phyloP scores from a whole-genome alignment of 1,284 basidiomycete species.

The Ceratobasidium theobromae region DNA sequence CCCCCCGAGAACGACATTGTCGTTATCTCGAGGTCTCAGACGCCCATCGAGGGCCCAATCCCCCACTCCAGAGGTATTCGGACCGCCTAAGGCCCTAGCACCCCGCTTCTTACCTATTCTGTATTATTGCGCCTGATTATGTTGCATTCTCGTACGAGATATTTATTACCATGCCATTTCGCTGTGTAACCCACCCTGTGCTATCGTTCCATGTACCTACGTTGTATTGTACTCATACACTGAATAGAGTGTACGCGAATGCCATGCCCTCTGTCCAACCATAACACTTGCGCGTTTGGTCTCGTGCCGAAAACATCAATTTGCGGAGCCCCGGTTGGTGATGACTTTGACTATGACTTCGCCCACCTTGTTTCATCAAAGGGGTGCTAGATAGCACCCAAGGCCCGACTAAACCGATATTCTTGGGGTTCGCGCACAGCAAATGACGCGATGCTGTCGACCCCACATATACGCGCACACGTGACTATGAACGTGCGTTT shows the following conservation, averaged over 20 bases:
- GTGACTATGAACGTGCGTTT: conserved; percentile 5
- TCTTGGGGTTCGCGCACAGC: neutral
- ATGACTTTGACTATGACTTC: no score
- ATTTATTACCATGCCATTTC: conserved; percentile 26
- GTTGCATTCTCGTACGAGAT: neutral
- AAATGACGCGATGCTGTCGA: neutral
- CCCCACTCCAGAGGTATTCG: conserved; percentile 60
- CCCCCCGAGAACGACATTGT: conserved; percentile 30
- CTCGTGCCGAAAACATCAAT: no score
- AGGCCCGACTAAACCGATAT: no score
- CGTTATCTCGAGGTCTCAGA: conserved; percentile 11
- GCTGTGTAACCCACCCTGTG: conserved; percentile 1
- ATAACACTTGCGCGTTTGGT: no score
- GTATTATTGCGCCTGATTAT: conserved; percentile 11
- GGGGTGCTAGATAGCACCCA: no score
- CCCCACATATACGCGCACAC: neutral
- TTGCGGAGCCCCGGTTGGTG: no score
- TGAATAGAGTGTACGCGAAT: neutral
- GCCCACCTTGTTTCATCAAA: no score
- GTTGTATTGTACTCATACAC: conserved; percentile 14
- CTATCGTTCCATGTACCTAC: conserved; percentile 19
- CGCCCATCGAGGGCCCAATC: conserved; percentile 55
- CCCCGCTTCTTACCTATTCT: neutral
- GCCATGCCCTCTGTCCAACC: no score
- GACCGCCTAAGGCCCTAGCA: conserved; percentile 57